Evolutionary conservation across 1,284 basidiomycete genomes (phyloP), one percentile per base, ranked within the genome.

Genomic region (Tremellales sp.): DNA sequence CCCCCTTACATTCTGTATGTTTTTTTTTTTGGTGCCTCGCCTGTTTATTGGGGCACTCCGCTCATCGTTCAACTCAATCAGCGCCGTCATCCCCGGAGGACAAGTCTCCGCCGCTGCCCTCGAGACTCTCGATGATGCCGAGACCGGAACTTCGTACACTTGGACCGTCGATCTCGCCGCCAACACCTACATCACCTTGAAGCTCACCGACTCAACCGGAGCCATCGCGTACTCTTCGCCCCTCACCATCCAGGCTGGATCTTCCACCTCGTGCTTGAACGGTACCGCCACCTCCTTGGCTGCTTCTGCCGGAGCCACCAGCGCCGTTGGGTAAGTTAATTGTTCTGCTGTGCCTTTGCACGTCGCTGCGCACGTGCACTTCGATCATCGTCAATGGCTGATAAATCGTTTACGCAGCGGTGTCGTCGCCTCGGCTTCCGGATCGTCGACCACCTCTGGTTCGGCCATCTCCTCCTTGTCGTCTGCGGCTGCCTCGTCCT

Each of bases 81-180:
- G 62, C 37, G 52, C 79, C 32, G 62, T 85, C 53, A 69, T 87
- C 50, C 85, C 86, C 45, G 84, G 84, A 81, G 82, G 80, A 39
- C 80, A 87, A 59, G 58, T 78, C 3, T 48, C 69, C n/a, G 81
- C 79, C 5, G 26, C 77, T 39, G 71, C 85, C 24, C 82, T 87
- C 63, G 58, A 78, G 72, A 60, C 36, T 32, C 45, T 66, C 45
- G 47, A 41, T 39, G 34, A 37, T 29, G 18, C 22, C 22, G 44
- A 51, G 18, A 32, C 29, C 16, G 78, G 73, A 3, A 81, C 68
- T 24, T 67, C 61, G 34, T 61, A 75, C 59, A 84, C 84, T 12
- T 89, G 86, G 86, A 70, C 35, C 14, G 82, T 81, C 41, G 76
- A 85, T 65, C 60, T 87, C 21, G 56, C 66, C 2, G 42, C 71